phyloP scores from a whole-genome alignment of 495 filamentous ascomycete genomes.

The Podospora pseudopauciseta region DNA sequence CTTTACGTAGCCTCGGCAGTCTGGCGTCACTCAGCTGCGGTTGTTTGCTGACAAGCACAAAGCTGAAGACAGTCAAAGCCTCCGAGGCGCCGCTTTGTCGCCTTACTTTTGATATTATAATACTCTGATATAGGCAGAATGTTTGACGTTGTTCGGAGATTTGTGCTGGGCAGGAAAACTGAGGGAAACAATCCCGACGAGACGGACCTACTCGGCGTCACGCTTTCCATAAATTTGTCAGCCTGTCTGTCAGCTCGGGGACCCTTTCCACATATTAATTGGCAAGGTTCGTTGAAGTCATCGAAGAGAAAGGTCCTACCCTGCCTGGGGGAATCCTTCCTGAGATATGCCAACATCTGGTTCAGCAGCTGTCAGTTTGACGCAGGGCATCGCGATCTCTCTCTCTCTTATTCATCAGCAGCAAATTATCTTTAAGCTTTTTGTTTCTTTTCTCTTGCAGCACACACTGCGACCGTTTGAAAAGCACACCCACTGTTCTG shows the following conservation, averaged over 20 bases:
- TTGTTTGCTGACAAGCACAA: background rate
- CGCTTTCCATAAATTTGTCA: background rate
- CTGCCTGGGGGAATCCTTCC: background rate
- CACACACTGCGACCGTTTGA: constrained; percentile 12
- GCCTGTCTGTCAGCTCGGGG: background rate
- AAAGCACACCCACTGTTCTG: background rate
- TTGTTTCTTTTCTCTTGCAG: background rate
- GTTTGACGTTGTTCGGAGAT: constrained; percentile 10
- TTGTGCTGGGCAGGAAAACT: constrained; percentile 3
- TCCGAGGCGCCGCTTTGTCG: background rate
- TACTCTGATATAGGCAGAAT: background rate
- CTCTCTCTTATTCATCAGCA: background rate
- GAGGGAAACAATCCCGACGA: no score
- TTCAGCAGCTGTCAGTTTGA: background rate
- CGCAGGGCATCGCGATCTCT: background rate
- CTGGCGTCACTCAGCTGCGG: background rate
- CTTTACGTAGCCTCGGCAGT: constrained; percentile 4
- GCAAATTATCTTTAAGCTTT: background rate
- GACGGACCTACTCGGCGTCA: background rate
- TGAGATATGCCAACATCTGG: background rate
- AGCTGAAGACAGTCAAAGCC: background rate
- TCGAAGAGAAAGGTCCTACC: background rate
- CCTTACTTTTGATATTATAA: background rate
- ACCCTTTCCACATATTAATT: background rate
- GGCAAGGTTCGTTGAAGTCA: background rate